Evolutionary conservation across 2,329 filamentous ascomycete species (phyloP).

Genomic region (Trichoderma koningii): DNA sequence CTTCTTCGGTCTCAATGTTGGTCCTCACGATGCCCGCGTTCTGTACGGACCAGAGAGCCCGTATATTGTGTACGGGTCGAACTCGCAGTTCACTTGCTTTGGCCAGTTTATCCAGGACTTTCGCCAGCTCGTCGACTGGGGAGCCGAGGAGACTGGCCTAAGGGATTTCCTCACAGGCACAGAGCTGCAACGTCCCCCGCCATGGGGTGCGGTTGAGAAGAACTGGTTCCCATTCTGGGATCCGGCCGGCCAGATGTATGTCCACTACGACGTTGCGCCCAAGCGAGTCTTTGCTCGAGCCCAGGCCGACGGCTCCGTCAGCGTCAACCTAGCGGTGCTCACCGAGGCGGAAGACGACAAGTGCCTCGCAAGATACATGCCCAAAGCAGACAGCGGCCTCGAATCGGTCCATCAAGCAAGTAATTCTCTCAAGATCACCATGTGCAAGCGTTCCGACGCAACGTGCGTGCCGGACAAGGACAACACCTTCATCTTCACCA

Average conservation of each 20-base stretch:
- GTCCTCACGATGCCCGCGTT: conserved; percentile 60
- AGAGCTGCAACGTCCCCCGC: conserved; percentile 54
- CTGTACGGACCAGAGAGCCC: conserved; percentile 56
- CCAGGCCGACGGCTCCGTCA: conserved; percentile 47
- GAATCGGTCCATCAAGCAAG: conserved; percentile 62
- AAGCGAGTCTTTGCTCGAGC: conserved; percentile 53
- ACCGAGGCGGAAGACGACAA: conserved; percentile 43
- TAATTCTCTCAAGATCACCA: conserved; percentile 58
- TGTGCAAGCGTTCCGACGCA: conserved; percentile 52
- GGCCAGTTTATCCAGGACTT: conserved; percentile 60
- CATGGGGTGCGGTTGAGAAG: conserved; percentile 55
- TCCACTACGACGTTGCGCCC: conserved; percentile 56
- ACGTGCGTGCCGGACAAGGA: conserved; percentile 44
- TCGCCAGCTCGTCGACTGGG: conserved; percentile 50
- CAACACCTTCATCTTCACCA: conserved; percentile 58
- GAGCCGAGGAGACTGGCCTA: conserved; percentile 32
- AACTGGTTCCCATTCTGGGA: conserved; percentile 67
- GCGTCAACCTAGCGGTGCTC: conserved; percentile 48
- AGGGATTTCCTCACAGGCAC: conserved; percentile 47
- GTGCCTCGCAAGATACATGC: conserved; percentile 52
- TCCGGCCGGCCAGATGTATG: conserved; percentile 46
- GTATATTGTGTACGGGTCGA: conserved; percentile 57
- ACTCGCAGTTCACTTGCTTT: conserved; percentile 57
- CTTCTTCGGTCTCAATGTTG: conserved; percentile 48
- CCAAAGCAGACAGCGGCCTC: conserved; percentile 38